Conservation (phyloP, 2,329 filamentous ascomycete genomes). For the Aspergillus sp. region DNA sequence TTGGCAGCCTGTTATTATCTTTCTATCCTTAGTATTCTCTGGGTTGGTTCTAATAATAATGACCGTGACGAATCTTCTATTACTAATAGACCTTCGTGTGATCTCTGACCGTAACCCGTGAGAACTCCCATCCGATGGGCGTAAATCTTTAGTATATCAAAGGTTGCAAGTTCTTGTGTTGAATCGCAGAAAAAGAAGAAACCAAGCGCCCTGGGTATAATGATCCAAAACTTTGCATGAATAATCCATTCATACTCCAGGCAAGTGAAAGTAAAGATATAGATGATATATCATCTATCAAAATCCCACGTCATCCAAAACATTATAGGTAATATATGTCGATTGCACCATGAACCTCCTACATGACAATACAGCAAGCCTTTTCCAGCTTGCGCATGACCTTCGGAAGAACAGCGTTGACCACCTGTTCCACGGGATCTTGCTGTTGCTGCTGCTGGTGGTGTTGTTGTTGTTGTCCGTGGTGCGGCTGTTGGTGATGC, state of each 20-base stretch:
- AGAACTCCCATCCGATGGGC: background rate
- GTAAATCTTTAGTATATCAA: background rate
- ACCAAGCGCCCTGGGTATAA: slow-evolving; percentile 18
- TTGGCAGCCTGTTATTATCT: background rate
- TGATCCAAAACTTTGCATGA: slow-evolving; percentile 8
- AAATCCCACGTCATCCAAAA: slow-evolving; percentile 2
- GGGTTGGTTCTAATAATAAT: background rate
- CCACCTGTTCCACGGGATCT: slow-evolving; percentile 59
- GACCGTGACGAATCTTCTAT: background rate
- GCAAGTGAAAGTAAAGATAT: background rate
- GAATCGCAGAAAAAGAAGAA: background rate
- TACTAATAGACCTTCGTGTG: background rate
- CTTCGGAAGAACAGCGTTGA: slow-evolving; percentile 61
- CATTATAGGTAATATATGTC: background rate
- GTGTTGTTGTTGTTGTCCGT: slow-evolving; percentile 45
- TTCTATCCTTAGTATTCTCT: background rate
- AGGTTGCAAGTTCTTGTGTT: background rate
- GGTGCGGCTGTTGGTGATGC: slow-evolving; percentile 39
- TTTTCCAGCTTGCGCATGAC: slow-evolving; percentile 66
- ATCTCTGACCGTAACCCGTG: background rate
- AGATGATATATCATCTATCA: background rate
- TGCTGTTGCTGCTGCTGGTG: slow-evolving; percentile 43
- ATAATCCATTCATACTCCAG: slow-evolving; percentile 1
- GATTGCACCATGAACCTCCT: slow-evolving; percentile 21
- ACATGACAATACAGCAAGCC: slow-evolving; percentile 76